Evolutionary conservation across 495 filamentous ascomycete genomes (phyloP), one percentile per base, ranked within the genome.

Genomic region (Aspergillus bridgeri): DNA sequence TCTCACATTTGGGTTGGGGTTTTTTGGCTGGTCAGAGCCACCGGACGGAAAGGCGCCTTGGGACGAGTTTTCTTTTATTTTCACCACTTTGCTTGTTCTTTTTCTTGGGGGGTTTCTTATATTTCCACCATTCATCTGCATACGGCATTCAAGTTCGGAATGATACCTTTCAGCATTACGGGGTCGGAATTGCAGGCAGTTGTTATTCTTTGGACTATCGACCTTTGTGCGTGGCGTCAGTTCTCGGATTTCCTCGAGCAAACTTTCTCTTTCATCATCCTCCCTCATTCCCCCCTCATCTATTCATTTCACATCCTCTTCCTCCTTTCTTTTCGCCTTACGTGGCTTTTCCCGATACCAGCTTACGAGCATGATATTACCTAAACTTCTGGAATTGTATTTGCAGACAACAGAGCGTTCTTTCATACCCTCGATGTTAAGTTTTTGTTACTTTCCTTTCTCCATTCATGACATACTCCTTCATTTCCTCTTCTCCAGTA

Each of bases 311-410:
- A 43, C 57, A 47, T 63, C 55, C 63, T 42, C 57, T 22, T 53
- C 42, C 21, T 51, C n/a, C n/a, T 43, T 42, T 54, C 52, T 42
- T 56, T 50, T 42, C 51, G 18, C 59, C 56, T 58, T 54, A 55
- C 51, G 55, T 19, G 51, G 38, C 59, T 52, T 53, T 61, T 59
- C 60, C 63, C 65, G 69, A 75, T 73, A 75, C 70, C 72, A 75
- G 65, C 65, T 68, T 72, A 74, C 58, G 65, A 70, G 67, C 71
- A 69, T 60, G 71, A 71, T 58, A 54, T 64, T 60, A n/a, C n/a
- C n/a, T n/a, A 69, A 63, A 52, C 60, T 69, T 67, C 66, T 74
- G 55, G 61, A 62, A 59, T 61, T 71, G 63, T 71, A 70, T 68
- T 68, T 71, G 60, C 68, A 63, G 62, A 68, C 62, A 65, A 67